Evolutionary conservation across 148 eudicot genomes (phyloP).

Genomic region (Persicaria maculosa): DNA sequence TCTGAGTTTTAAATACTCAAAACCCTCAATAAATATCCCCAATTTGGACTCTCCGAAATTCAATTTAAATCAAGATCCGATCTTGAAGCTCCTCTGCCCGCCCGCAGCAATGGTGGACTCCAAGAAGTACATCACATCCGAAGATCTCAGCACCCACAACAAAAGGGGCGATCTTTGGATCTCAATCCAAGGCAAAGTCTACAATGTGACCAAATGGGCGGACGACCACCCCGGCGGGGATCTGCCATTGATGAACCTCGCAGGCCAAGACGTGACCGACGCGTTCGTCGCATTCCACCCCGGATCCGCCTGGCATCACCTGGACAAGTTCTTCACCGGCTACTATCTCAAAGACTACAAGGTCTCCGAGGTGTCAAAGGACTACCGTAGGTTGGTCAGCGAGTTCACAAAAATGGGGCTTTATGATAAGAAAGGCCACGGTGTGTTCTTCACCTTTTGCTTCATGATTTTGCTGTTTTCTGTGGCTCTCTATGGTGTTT

Average conservation of each 20-base stretch:
- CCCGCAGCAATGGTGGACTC: conserved; percentile 9
- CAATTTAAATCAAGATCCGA: too few relatives aligned
- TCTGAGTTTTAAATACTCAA: too few relatives aligned
- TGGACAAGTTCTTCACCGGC: conserved; percentile 65
- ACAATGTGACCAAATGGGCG: conserved; percentile 72
- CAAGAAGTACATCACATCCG: conserved; percentile 58
- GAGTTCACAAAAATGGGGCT: conserved; percentile 59
- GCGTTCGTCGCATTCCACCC: conserved; percentile 92
- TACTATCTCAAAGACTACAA: conserved; percentile 46
- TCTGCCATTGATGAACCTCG: conserved; percentile 40
- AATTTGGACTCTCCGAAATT: not conserved
- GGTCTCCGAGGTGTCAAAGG: conserved; percentile 67
- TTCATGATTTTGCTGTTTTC: conserved; percentile 32
- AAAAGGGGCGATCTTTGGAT: conserved; percentile 75
- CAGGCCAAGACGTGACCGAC: conserved; percentile 88
- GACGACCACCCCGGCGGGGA: conserved; percentile 84
- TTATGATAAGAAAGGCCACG: conserved; percentile 77
- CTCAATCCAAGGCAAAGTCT: conserved; percentile 82
- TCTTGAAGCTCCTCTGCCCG: not conserved
- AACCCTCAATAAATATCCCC: not conserved
- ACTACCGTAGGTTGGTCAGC: conserved; percentile 49
- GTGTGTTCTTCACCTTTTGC: conserved; percentile 29
- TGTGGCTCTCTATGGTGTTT: conserved; percentile 42
- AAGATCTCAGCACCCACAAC: conserved; percentile 62
- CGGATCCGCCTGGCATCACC: conserved; percentile 61